Evolutionary conservation across 257 asterid genomes (phyloP).

Genomic region (Nicotiana noctiflora): DNA sequence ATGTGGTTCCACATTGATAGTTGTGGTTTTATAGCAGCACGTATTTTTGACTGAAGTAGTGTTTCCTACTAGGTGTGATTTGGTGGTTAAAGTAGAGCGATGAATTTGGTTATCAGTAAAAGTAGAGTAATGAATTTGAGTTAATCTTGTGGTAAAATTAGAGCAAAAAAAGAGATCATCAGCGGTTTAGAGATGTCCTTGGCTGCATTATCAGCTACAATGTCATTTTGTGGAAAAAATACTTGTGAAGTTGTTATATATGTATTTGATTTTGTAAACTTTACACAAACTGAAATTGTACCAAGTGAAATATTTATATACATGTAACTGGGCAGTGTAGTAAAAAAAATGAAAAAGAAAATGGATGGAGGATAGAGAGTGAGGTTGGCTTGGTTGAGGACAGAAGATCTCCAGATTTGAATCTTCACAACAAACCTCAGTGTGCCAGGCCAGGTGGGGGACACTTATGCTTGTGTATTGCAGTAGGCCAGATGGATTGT

Average conservation of each 20-base stretch:
- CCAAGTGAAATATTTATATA: neutral
- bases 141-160: neutral
- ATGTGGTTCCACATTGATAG: neutral
- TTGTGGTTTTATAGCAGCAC: neutral
- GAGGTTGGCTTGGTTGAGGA: neutral
- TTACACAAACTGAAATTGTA: neutral
- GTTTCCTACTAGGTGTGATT: neutral
- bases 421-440: neutral
- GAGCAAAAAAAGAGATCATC: neutral
- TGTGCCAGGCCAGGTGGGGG: neutral
- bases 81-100: neutral
- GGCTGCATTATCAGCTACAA: neutral
- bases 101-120: neutral
- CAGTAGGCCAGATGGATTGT: too few species aligned
- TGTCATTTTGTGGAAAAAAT: neutral
- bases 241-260: neutral
- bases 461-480: too few species aligned
- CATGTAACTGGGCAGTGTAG: neutral
- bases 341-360: neutral
- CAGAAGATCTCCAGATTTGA: neutral
- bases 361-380: neutral
- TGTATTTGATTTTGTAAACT: neutral
- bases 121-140: neutral
- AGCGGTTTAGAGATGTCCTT: neutral
- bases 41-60: neutral